phyloP scores from a whole-genome alignment of 768 basidiomycete species.

The Cyclocybe cylindracea region DNA sequence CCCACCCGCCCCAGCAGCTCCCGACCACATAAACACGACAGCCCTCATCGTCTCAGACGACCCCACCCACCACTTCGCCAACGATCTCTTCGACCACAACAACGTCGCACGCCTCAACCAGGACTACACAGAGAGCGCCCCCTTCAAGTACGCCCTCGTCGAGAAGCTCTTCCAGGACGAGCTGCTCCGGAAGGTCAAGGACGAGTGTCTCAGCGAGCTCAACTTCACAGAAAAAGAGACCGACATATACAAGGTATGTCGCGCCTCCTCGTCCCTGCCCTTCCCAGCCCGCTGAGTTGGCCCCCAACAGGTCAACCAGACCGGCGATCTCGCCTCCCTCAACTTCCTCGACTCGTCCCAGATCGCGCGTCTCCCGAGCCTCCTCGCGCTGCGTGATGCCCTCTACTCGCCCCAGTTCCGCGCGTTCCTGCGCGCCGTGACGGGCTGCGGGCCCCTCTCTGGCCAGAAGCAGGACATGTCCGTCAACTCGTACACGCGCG shows the following conservation, averaged over 20 bases:
- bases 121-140: constrained; percentile 58
- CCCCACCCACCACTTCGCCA: constrained; percentile 44
- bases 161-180: constrained; percentile 84
- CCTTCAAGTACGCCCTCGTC: constrained; percentile 84
- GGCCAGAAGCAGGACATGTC: constrained; percentile 95
- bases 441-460: constrained; percentile 90
- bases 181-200: constrained; percentile 76
- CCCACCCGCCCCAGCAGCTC: constrained; percentile 9
- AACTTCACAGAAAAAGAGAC: constrained; percentile 94
- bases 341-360: constrained; percentile 81
- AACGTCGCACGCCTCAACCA: constrained; percentile 56
- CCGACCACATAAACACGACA: constrained; percentile 15
- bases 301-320: constrained; percentile 81
- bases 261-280: not conserved
- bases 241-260: constrained; percentile 90
- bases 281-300: not conserved
- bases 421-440: constrained; percentile 78
- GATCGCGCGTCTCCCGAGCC: constrained; percentile 74
- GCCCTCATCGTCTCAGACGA: constrained; percentile 25
- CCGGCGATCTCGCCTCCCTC: constrained; percentile 93
- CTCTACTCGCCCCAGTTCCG: constrained; percentile 88
- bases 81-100: constrained; percentile 56
- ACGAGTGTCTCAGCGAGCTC: constrained; percentile 79
- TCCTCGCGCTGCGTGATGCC: constrained; percentile 84
- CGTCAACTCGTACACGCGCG: constrained; percentile 87